These are phyloP conservation scores for Geotrichum klebahnii DNA, from an alignment of 1,139 yeast genomes.

Conservation along the genomic window DNA sequence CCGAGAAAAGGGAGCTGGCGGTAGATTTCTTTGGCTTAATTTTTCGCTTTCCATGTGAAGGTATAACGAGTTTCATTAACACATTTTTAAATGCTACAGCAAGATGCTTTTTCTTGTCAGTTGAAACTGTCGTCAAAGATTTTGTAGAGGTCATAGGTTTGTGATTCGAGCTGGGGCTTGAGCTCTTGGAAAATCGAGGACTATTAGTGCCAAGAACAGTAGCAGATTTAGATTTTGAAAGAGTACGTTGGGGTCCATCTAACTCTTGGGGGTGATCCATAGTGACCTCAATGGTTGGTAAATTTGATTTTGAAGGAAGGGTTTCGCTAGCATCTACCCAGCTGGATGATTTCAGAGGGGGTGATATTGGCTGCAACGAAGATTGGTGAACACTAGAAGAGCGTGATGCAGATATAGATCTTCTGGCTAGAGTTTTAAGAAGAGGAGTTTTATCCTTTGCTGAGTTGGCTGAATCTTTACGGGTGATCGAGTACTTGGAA, in stretches of 20 bases:
- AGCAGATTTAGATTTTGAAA: slow-evolving; percentile 8
- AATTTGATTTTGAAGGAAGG: neutral
- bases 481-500: slow-evolving; percentile 31
- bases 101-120: slow-evolving; percentile 15
- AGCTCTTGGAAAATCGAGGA: neutral
- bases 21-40: slow-evolving; percentile 2
- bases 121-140: neutral
- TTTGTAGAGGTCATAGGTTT: slow-evolving; percentile 1
- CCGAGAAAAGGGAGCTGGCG: slow-evolving; percentile 2
- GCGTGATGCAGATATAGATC: slow-evolving; percentile 29
- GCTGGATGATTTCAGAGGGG: neutral
- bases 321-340: neutral
- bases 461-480: slow-evolving; percentile 45
- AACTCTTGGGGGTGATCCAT: no score
- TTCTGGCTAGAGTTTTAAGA: slow-evolving; percentile 26
- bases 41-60: slow-evolving; percentile 3
- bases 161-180: neutral
- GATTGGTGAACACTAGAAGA: slow-evolving; percentile 28
- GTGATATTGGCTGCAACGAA: slow-evolving; percentile 2
- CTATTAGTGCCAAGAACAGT: neutral
- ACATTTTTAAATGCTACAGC: slow-evolving; percentile 14
- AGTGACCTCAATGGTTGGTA: slow-evolving; percentile 1
- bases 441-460: slow-evolving; percentile 30
- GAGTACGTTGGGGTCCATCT: neutral
- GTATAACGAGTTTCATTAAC: slow-evolving; percentile 14